Percentiles rank a stretch among this genome's conserved stretches.
Evolutionary conservation across 2,329 filamentous ascomycete genomes (phyloP).

Genomic region (Daldinia eschscholtzii): DNA sequence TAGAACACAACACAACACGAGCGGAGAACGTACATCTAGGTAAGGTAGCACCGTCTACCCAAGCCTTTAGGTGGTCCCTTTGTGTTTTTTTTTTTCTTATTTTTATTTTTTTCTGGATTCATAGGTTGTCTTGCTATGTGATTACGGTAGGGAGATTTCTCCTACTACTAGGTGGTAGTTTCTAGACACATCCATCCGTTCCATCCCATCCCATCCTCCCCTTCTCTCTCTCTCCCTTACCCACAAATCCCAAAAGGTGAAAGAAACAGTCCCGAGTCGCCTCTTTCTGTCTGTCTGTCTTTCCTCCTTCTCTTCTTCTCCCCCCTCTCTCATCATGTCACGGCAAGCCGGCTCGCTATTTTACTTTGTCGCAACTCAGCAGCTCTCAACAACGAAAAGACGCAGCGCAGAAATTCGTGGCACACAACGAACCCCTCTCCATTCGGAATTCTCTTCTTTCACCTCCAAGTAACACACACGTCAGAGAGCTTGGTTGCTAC

Average conservation of each 20-base stretch:
- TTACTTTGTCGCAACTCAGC: conserved; percentile 18
- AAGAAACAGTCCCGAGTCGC: conserved; percentile 18
- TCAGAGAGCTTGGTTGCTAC: conserved; percentile 20
- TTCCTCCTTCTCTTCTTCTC: neutral
- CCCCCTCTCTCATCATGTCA: neutral
- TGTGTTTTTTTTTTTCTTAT: too few species aligned
- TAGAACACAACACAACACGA: neutral
- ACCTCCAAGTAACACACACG: conserved; percentile 11
- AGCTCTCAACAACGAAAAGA: conserved; percentile 4
- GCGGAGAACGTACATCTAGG: neutral
- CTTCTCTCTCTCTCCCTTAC: neutral
- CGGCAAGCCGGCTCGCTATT: conserved; percentile 24
- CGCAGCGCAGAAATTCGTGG: conserved; percentile 27
- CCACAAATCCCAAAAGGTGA: conserved; percentile 1
- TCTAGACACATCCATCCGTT: conserved; percentile 27
- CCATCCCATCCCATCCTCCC: neutral
- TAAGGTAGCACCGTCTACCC: conserved; percentile 2
- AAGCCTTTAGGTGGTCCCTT: neutral
- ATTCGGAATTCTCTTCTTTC: conserved; percentile 3
- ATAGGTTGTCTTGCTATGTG: conserved; percentile 22
- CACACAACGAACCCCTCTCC: conserved; percentile 9
- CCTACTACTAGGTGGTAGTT: conserved; percentile 32
- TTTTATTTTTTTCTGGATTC: neutral
- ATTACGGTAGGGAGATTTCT: conserved; percentile 38
- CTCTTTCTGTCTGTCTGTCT: conserved; percentile 2